Evolutionary conservation across 257 asterid genomes (phyloP).

Genomic region (Solanum paucissectum): DNA sequence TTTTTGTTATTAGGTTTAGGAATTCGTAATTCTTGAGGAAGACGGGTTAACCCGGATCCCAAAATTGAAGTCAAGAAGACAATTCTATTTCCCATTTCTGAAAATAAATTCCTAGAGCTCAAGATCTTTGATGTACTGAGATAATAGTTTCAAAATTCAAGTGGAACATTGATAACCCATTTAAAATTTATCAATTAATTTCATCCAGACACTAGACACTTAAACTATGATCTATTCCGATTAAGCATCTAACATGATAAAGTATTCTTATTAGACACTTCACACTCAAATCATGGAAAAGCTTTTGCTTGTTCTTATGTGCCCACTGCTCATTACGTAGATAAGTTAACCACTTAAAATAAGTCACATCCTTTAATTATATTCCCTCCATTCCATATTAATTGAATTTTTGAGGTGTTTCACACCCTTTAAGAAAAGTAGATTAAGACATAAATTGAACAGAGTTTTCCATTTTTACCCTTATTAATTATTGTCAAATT

Average conservation of each 20-base stretch:
- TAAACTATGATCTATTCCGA: background rate
- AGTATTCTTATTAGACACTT: background rate
- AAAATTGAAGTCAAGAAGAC: background rate
- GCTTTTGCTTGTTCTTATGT: background rate
- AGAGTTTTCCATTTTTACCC: too few relatives aligned
- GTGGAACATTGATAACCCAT: too few relatives aligned
- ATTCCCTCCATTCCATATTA: too few relatives aligned
- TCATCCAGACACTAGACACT: background rate
- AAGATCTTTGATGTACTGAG: background rate
- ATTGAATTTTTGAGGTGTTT: too few relatives aligned
- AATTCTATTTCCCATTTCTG: background rate
- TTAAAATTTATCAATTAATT: background rate
- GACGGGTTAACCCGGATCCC: background rate
- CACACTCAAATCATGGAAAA: background rate
- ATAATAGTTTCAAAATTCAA: background rate
- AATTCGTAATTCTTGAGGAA: background rate
- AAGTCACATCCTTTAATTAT: background rate
- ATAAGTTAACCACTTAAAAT: background rate
- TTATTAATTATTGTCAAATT: too few relatives aligned
- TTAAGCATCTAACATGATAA: background rate
- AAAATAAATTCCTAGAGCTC: background rate
- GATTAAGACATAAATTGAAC: too few relatives aligned
- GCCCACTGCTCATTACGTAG: background rate
- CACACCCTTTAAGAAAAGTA: too few relatives aligned
- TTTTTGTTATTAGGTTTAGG: background rate